Evolutionary conservation across 345 rosid species (phyloP).

Genomic region (Ceriops tagal): DNA sequence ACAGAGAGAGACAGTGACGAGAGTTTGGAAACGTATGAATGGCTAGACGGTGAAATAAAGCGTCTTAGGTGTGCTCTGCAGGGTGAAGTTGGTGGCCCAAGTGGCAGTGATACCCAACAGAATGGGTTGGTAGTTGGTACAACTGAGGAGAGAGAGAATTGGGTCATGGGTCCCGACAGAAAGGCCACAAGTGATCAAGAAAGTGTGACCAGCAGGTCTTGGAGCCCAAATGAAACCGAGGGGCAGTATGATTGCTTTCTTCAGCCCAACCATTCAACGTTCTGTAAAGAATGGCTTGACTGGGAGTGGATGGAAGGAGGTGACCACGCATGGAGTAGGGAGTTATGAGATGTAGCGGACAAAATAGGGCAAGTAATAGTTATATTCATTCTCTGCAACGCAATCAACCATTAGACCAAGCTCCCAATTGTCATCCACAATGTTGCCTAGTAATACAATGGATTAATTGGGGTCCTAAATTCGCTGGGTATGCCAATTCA

Average conservation of each 20-base stretch:
- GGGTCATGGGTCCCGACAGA: slow-evolving; percentile 8
- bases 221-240: slow-evolving; percentile 34
- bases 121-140: not conserved
- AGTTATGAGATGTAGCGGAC: slow-evolving; percentile 19
- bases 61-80: slow-evolving; percentile 35
- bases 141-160: slow-evolving; percentile 19
- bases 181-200: slow-evolving; percentile 23
- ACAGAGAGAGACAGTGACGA: slow-evolving; percentile 19
- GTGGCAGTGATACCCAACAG: not conserved
- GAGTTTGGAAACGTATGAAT: slow-evolving; percentile 53
- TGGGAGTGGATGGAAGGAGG: slow-evolving; percentile 31
- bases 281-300: slow-evolving; percentile 35
- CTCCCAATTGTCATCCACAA: no score
- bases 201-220: slow-evolving; percentile 17
- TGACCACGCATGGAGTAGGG: slow-evolving; percentile 5
- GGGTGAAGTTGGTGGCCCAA: not conserved
- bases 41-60: slow-evolving; percentile 68
- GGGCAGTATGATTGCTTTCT: slow-evolving; percentile 17
- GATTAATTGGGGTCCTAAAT: no score
- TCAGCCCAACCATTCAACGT: slow-evolving; percentile 20
- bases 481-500: no score
- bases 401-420: no score
- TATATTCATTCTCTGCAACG: not conserved
- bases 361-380: slow-evolving; percentile 8
- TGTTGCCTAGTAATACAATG: no score